phyloP scores from a whole-genome alignment of 2,329 filamentous ascomycete genomes.

The Bipolaris oryzae region DNA sequence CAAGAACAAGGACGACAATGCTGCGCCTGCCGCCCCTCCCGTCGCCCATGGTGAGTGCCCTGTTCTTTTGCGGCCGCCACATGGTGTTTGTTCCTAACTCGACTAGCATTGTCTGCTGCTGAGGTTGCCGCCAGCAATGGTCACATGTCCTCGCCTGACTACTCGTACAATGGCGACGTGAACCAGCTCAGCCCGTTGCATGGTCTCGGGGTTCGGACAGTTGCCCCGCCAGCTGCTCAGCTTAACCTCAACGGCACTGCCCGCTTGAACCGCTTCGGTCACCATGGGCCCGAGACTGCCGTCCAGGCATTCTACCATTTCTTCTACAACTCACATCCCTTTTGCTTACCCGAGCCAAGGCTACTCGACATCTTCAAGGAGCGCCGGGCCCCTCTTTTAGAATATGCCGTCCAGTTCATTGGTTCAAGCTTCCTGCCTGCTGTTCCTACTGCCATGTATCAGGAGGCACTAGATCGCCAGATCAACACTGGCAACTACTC shows the following conservation, averaged over 20 bases:
- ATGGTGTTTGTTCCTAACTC: conserved; percentile 1
- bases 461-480: conserved; percentile 44
- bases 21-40: conserved; percentile 19
- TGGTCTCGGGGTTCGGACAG: conserved; percentile 25
- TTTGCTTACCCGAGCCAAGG: conserved; percentile 58
- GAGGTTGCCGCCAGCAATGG: conserved; percentile 27
- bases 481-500: conserved; percentile 40
- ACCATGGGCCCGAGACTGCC: conserved; percentile 37
- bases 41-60: conserved; percentile 30
- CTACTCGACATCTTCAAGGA: conserved; percentile 51
- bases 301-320: conserved; percentile 53
- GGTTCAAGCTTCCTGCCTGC: conserved; percentile 60
- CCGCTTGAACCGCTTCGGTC: conserved; percentile 38
- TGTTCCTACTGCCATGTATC: conserved; percentile 54
- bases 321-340: conserved; percentile 62
- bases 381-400: conserved; percentile 51
- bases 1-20: conserved; percentile 44
- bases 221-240: conserved; percentile 32
- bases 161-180: conserved; percentile 37
- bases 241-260: conserved; percentile 43
- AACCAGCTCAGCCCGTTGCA: conserved; percentile 35
- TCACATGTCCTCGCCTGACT: conserved; percentile 41
- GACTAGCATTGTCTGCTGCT: conserved; percentile 11
- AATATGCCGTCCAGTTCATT: conserved; percentile 62
- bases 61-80: neutral